Conservation (phyloP, 2,329 filamentous ascomycete genomes). For the Epichloe aotearoae region DNA sequence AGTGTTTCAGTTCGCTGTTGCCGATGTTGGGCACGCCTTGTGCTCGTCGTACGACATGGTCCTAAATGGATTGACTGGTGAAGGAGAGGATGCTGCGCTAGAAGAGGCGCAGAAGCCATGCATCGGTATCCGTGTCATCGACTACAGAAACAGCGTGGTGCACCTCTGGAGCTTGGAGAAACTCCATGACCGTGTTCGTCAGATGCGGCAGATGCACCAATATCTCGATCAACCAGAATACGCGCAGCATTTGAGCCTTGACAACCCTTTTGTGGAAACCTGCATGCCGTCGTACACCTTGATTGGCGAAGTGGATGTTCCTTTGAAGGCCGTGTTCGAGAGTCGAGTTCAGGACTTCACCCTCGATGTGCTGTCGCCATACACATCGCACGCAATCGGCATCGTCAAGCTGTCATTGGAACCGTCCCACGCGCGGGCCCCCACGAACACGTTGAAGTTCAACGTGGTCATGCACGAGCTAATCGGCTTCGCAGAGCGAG, state of each 20-base stretch:
- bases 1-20: slow-evolving; percentile 86
- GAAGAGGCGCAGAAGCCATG: slow-evolving; percentile 79
- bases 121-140: slow-evolving; percentile 77
- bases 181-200: slow-evolving; percentile 69
- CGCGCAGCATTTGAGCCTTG: slow-evolving; percentile 78
- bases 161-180: slow-evolving; percentile 94
- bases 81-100: slow-evolving; percentile 70
- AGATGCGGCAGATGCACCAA: slow-evolving; percentile 95
- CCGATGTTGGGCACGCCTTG: slow-evolving; percentile 76
- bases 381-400: slow-evolving; percentile 80
- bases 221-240: slow-evolving; percentile 94
- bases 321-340: slow-evolving; percentile 84
- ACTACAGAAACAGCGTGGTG: slow-evolving; percentile 75
- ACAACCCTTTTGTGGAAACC: slow-evolving; percentile 83
- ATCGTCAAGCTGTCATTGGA: slow-evolving; percentile 85
- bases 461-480: slow-evolving; percentile 98
- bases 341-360: slow-evolving; percentile 88
- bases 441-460: slow-evolving; percentile 87
- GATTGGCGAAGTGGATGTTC: slow-evolving; percentile 85
- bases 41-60: slow-evolving; percentile 96
- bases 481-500: slow-evolving; percentile 84
- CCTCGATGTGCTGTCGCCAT: slow-evolving; percentile 81
- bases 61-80: slow-evolving; percentile 74
- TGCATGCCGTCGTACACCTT: slow-evolving; percentile 89
- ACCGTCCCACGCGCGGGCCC: slow-evolving; percentile 78